These are phyloP conservation scores for Anisodus acutangulus DNA, from an alignment of 257 asterid species.

Conservation along the genomic window DNA sequence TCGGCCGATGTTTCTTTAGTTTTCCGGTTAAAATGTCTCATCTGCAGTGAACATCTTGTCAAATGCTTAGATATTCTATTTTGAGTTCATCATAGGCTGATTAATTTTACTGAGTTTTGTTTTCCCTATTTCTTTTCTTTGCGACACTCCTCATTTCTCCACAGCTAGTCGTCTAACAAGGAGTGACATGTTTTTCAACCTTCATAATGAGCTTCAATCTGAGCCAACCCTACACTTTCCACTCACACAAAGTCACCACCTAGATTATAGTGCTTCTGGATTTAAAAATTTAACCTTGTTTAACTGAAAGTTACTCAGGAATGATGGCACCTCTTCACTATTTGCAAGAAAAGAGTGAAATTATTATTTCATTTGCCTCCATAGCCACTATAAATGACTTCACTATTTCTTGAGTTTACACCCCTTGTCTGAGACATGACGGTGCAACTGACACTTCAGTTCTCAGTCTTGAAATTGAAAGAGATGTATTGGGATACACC, in stretches of 20 bases:
- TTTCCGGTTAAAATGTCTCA: slow-evolving; percentile 8
- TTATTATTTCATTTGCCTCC: not conserved
- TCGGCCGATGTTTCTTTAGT: not conserved
- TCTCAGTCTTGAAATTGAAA: slow-evolving; percentile 5
- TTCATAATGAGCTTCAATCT: not conserved
- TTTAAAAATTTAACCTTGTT: not conserved
- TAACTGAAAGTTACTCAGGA: not conserved
- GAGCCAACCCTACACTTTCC: not conserved
- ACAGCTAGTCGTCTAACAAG: too few relatives aligned
- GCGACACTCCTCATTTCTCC: not conserved
- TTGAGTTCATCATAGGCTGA: not conserved
- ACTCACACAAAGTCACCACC: not conserved
- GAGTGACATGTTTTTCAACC: not conserved
- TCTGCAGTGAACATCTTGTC: slow-evolving; percentile 18
- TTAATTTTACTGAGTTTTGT: not conserved
- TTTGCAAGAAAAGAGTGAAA: slow-evolving; percentile 16
- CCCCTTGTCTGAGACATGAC: not conserved
- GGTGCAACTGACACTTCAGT: not conserved
- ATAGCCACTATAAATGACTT: not conserved
- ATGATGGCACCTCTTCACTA: not conserved
- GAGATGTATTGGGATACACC: slow-evolving; percentile 21
- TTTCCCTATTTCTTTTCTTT: not conserved
- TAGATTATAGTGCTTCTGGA: not conserved
- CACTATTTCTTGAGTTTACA: not conserved
- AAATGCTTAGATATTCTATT: not conserved